Percentiles rank a stretch among this genome's conserved stretches.
Evolutionary conservation across 2,329 filamentous ascomycete genomes (phyloP).

Genomic region (Aspergillus texensis): DNA sequence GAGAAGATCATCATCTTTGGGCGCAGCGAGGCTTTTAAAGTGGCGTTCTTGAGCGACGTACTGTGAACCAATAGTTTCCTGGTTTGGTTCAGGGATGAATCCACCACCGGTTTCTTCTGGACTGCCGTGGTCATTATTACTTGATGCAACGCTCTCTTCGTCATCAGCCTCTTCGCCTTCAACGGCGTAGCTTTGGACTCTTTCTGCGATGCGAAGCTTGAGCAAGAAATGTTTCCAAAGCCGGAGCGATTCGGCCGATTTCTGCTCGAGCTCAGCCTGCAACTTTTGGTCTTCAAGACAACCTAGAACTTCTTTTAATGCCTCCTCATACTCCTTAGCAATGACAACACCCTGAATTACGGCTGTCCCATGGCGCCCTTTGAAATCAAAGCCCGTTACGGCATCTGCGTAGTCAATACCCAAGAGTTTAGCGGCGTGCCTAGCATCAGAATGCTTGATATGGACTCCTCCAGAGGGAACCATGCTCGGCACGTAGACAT

Average conservation of each 20-base stretch:
- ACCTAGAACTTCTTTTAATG: constrained; percentile 68
- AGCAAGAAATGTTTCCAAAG: constrained; percentile 63
- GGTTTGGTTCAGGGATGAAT: constrained; percentile 40
- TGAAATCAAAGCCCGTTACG: constrained; percentile 86
- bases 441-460: constrained; percentile 60
- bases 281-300: constrained; percentile 68
- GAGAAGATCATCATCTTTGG: constrained; percentile 4
- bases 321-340: constrained; percentile 70
- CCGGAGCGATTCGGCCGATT: constrained; percentile 53
- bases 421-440: constrained; percentile 72
- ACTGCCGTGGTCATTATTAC: constrained; percentile 27
- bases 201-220: constrained; percentile 70
- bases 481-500: constrained; percentile 67
- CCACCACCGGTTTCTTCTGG: constrained; percentile 36
- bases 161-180: constrained; percentile 41
- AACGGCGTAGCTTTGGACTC: constrained; percentile 63
- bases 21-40: not conserved
- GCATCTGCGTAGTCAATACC: constrained; percentile 87
- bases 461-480: constrained; percentile 63
- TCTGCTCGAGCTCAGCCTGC: constrained; percentile 62
- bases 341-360: constrained; percentile 78
- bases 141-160: constrained; percentile 40
- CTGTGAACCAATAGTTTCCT: constrained; percentile 13
- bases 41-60: not conserved
- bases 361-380: constrained; percentile 81